Evolutionary conservation across 2,329 filamentous ascomycete genomes (phyloP).

Genomic region (Talaromyces sp.): DNA sequence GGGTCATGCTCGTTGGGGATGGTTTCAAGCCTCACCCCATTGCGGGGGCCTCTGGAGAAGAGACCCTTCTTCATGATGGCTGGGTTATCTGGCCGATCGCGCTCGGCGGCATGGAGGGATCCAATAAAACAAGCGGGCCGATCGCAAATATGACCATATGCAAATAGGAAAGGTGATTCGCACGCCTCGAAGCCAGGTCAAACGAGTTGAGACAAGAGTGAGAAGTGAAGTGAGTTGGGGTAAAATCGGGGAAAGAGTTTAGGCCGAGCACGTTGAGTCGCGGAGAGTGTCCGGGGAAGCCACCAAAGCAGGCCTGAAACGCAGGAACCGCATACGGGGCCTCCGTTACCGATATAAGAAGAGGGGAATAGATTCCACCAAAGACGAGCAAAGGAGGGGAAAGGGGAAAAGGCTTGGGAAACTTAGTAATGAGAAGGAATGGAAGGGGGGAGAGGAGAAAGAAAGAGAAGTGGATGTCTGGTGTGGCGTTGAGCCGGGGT

Average conservation of each 20-base stretch:
- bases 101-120: constrained; percentile 27
- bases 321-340: constrained; percentile 13
- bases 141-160: not conserved
- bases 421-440: not conserved
- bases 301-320: constrained; percentile 12
- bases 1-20: constrained; percentile 15
- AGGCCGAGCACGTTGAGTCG: constrained; percentile 18
- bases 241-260: constrained; percentile 15
- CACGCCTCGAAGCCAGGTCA: not conserved
- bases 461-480: not conserved
- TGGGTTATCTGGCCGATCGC: constrained; percentile 23
- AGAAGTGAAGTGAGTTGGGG: constrained; percentile 13
- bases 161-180: constrained; percentile 22
- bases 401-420: not conserved
- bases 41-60: constrained; percentile 36
- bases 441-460: constrained; percentile 19
- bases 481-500: constrained; percentile 2
- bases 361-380: constrained; percentile 7
- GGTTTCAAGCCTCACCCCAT: constrained; percentile 35
- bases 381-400: not conserved
- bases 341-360: constrained; percentile 13
- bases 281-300: constrained; percentile 24
- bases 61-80: constrained; percentile 45
- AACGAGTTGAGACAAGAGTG: constrained; percentile 2
- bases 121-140: constrained; percentile 2